A percentile compares a stretch with the other conserved stretches of the same genome.
phyloP scores from a whole-genome alignment of 2,329 filamentous ascomycete genomes.

The Exophiala sp. region DNA sequence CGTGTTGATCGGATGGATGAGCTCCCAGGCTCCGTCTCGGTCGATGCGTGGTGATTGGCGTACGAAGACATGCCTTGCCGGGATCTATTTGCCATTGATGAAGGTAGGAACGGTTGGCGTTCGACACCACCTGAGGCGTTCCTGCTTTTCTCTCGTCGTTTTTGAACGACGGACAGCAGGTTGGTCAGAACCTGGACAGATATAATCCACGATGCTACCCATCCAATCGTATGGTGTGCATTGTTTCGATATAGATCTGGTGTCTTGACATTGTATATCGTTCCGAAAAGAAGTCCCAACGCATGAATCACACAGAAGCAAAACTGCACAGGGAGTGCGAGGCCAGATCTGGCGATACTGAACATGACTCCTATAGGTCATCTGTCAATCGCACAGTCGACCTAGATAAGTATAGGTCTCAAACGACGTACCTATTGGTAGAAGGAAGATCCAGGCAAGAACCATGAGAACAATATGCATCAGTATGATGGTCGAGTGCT shows the following conservation, averaged over 20 bases:
- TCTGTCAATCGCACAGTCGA: slow-evolving; percentile 10
- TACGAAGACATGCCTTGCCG: slow-evolving; percentile 46
- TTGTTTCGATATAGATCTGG: slow-evolving; percentile 85
- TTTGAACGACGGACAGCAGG: slow-evolving; percentile 59
- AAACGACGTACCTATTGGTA: slow-evolving; percentile 64
- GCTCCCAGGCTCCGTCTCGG: slow-evolving; percentile 70
- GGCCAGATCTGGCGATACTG: slow-evolving; percentile 73
- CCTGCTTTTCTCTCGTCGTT: slow-evolving; percentile 41
- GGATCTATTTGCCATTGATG: slow-evolving; percentile 55
- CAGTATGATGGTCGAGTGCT: slow-evolving; percentile 52
- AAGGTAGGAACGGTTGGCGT: slow-evolving; percentile 59
- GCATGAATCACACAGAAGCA: slow-evolving; percentile 62
- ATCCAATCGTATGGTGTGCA: slow-evolving; percentile 83
- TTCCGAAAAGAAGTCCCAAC: slow-evolving; percentile 62
- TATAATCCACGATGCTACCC: slow-evolving; percentile 72
- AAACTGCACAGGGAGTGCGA: slow-evolving; percentile 67
- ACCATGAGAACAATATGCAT: slow-evolving; percentile 69
- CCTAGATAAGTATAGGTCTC: background rate
- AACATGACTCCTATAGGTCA: slow-evolving; percentile 76
- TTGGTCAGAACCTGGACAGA: slow-evolving; percentile 67
- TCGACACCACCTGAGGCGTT: slow-evolving; percentile 42
- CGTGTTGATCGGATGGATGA: slow-evolving; percentile 62
- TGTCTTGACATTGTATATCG: slow-evolving; percentile 73
- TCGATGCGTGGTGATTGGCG: slow-evolving; percentile 56
- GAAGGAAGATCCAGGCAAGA: slow-evolving; percentile 66